Conservation (phyloP, 225 moss, liverwort and hornwort species). For the Straminergon stramineum region DNA sequence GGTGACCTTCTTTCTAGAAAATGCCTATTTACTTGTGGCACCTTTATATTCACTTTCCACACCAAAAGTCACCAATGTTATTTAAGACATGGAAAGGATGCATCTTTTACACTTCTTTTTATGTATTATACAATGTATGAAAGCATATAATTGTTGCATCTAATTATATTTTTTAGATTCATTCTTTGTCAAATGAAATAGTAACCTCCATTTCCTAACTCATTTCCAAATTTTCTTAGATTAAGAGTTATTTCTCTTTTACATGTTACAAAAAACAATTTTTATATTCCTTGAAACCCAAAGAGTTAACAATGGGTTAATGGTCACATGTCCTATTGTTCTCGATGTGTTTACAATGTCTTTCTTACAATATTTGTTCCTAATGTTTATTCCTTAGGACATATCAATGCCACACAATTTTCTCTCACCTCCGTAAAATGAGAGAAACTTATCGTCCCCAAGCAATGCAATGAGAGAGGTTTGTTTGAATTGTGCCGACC, state of each 20-base stretch:
- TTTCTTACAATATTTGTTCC: neutral
- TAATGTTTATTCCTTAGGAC: neutral
- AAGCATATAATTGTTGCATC: neutral
- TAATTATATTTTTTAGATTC: neutral
- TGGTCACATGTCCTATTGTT: neutral
- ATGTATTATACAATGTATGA: accelerated
- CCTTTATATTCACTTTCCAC: accelerated
- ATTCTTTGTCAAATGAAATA: neutral
- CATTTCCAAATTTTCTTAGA: neutral
- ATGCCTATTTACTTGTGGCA: neutral
- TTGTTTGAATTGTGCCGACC: neutral
- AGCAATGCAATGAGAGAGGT: neutral
- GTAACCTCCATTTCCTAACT: neutral
- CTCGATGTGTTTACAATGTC: no score
- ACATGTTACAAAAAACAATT: accelerated
- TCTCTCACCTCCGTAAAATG: neutral
- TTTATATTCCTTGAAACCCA: no score
- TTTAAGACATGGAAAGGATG: neutral
- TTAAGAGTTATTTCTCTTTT: neutral
- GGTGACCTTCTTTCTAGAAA: neutral
- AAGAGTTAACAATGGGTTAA: neutral
- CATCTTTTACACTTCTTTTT: neutral
- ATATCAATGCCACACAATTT: neutral
- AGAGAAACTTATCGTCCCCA: neutral
- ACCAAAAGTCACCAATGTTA: neutral